These are phyloP conservation scores for Calendula officinalis DNA, from an alignment of 129 eudicot genomes.

Conservation along the genomic window DNA sequence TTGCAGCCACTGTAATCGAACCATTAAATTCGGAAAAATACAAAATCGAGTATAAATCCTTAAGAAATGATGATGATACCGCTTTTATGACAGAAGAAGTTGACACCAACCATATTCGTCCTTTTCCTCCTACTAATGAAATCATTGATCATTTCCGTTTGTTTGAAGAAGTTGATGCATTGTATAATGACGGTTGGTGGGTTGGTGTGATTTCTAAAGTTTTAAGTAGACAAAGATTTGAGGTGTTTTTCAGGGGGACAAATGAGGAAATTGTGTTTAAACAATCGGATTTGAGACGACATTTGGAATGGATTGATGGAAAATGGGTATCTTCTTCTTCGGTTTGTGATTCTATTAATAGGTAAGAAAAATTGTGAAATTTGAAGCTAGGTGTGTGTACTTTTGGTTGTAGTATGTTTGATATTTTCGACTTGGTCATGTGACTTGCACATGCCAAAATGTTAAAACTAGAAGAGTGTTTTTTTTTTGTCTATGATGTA, in stretches of 20 bases:
- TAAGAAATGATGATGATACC: slow-evolving; percentile 61
- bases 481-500: slow-evolving; percentile 11
- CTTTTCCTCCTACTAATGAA: slow-evolving; percentile 48
- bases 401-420: not conserved
- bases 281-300: slow-evolving; percentile 59
- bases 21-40: slow-evolving; percentile 31
- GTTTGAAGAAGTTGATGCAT: slow-evolving; percentile 73
- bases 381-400: slow-evolving; percentile 21
- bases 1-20: slow-evolving; percentile 58
- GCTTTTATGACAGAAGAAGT: slow-evolving; percentile 55
- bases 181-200: slow-evolving; percentile 91
- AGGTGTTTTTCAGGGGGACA: slow-evolving; percentile 57
- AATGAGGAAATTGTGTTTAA: slow-evolving; percentile 53
- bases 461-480: slow-evolving; percentile 5
- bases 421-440: slow-evolving; percentile 1
- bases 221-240: slow-evolving; percentile 38
- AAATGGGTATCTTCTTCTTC: slow-evolving; percentile 62
- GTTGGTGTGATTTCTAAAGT: slow-evolving; percentile 72
- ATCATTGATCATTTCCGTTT: slow-evolving; percentile 38
- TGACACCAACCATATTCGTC: slow-evolving; percentile 51
- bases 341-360: slow-evolving; percentile 37
- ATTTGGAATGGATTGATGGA: slow-evolving; percentile 78
- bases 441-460: slow-evolving; percentile 13
- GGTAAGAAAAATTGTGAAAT: slow-evolving; percentile 16
- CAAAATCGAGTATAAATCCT: slow-evolving; percentile 48